phyloP scores from a whole-genome alignment of 2,329 filamentous ascomycete species.

The Phoma sp. region DNA sequence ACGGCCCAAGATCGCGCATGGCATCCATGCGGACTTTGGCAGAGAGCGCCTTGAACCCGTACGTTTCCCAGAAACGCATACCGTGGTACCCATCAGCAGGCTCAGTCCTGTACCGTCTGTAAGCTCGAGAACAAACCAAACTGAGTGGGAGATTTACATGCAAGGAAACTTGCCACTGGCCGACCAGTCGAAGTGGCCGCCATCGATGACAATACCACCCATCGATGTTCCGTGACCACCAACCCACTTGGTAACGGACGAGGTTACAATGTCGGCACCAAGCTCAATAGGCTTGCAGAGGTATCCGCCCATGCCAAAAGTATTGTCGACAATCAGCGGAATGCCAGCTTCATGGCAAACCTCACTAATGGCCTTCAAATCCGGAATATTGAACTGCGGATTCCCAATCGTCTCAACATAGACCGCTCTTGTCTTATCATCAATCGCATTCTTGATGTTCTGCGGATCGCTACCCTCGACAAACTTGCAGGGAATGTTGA shows the following conservation, averaged over 20 bases:
- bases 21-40: slow-evolving; percentile 34
- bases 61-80: slow-evolving; percentile 36
- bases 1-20: slow-evolving; percentile 34
- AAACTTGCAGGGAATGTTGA: background rate
- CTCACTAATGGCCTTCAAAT: slow-evolving; percentile 22
- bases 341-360: slow-evolving; percentile 26
- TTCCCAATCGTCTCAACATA: slow-evolving; percentile 37
- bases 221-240: slow-evolving; percentile 40
- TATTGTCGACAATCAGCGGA: slow-evolving; percentile 36
- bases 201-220: slow-evolving; percentile 38
- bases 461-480: background rate
- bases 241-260: slow-evolving; percentile 41
- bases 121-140: background rate
- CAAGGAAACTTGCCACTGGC: slow-evolving; percentile 27
- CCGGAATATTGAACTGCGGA: slow-evolving; percentile 31
- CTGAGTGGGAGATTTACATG: slow-evolving; percentile 13
- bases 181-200: slow-evolving; percentile 38
- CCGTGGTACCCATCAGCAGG: slow-evolving; percentile 33
- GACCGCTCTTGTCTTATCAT: slow-evolving; percentile 30
- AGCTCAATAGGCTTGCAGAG: slow-evolving; percentile 27
- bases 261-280: slow-evolving; percentile 38
- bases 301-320: slow-evolving; percentile 37
- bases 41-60: slow-evolving; percentile 26
- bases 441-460: slow-evolving; percentile 16
- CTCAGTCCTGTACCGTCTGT: slow-evolving; percentile 14